These are phyloP conservation scores for Trichothecium sympodiale DNA, from an alignment of 2,329 filamentous ascomycete species.

Conservation along the genomic window DNA sequence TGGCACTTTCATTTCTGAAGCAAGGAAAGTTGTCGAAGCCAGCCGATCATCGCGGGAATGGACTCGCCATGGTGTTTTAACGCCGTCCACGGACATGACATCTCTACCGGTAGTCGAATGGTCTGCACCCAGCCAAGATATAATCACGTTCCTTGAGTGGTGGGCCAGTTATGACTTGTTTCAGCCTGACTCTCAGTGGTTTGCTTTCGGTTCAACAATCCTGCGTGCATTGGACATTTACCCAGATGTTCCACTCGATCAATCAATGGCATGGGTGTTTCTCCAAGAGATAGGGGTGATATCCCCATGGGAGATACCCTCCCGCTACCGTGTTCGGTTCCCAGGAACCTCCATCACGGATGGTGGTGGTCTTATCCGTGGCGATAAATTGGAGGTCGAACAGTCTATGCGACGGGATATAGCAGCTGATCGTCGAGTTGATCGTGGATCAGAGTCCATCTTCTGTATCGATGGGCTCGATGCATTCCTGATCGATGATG, in stretches of 20 bases:
- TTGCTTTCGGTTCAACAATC: slow-evolving; percentile 53
- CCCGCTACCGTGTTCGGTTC: slow-evolving; percentile 48
- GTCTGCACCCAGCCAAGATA: slow-evolving; percentile 25
- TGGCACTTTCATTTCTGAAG: slow-evolving; percentile 35
- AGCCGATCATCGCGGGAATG: slow-evolving; percentile 38
- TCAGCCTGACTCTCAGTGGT: slow-evolving; percentile 35
- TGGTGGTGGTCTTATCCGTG: slow-evolving; percentile 28
- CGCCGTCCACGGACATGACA: slow-evolving; percentile 14
- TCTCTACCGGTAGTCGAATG: slow-evolving; percentile 14
- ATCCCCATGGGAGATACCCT: slow-evolving; percentile 57
- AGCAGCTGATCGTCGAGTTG: slow-evolving; percentile 47
- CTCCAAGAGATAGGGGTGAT: slow-evolving; percentile 67
- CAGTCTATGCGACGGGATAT: slow-evolving; percentile 29
- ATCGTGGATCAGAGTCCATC: slow-evolving; percentile 35
- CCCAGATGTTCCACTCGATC: slow-evolving; percentile 25
- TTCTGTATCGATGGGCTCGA: slow-evolving; percentile 62
- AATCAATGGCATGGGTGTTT: slow-evolving; percentile 48
- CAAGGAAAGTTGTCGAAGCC: slow-evolving; percentile 35
- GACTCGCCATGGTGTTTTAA: slow-evolving; percentile 36
- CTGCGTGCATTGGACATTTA: slow-evolving; percentile 54
- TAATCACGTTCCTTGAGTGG: slow-evolving; percentile 59
- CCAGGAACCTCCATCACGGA: slow-evolving; percentile 34
- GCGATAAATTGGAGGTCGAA: slow-evolving; percentile 12
- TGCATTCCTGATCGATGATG: slow-evolving; percentile 69
- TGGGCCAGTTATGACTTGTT: slow-evolving; percentile 53